Conservation (phyloP, 306 rosid genomes). For the Medicago truncatula region DNA sequence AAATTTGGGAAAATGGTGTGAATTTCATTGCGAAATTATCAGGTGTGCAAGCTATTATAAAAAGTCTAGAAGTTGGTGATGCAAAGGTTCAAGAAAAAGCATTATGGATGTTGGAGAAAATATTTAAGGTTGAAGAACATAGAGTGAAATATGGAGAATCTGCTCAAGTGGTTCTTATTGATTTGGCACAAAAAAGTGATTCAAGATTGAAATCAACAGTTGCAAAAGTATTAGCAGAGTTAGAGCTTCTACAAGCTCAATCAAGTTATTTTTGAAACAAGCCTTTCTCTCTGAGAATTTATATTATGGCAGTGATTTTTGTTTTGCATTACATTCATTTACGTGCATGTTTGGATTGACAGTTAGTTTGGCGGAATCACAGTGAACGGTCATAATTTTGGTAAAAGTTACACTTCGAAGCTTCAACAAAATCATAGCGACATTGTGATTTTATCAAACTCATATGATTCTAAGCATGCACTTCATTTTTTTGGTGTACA, state of each 20-base stretch:
- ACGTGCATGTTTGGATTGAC: neutral
- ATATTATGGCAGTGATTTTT: constrained; percentile 30
- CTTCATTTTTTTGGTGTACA: constrained; percentile 38
- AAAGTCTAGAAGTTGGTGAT: constrained; percentile 59
- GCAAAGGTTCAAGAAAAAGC: constrained; percentile 77
- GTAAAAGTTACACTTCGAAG: too few relatives aligned
- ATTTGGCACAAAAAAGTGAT: constrained; percentile 76
- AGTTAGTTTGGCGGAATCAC: too few relatives aligned
- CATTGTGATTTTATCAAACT: too few relatives aligned
- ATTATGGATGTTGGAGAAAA: constrained; percentile 82
- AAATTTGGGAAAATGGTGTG: constrained; percentile 80
- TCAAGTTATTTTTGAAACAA: constrained; percentile 72
- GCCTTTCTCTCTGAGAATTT: constrained; percentile 25
- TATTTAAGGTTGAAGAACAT: constrained; percentile 67
- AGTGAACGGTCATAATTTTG: too few relatives aligned
- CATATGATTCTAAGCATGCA: too few relatives aligned
- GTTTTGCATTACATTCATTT: constrained; percentile 42
- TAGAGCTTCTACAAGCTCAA: constrained; percentile 77
- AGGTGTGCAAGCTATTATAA: constrained; percentile 67
- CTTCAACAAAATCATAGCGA: too few relatives aligned
- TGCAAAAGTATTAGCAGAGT: constrained; percentile 73
- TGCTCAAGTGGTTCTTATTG: constrained; percentile 84
- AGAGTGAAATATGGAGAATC: constrained; percentile 66
- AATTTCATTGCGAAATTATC: constrained; percentile 61
- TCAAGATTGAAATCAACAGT: constrained; percentile 73